phyloP scores from a whole-genome alignment of 805 yeast genomes.

The Grigorovia jiainica region DNA sequence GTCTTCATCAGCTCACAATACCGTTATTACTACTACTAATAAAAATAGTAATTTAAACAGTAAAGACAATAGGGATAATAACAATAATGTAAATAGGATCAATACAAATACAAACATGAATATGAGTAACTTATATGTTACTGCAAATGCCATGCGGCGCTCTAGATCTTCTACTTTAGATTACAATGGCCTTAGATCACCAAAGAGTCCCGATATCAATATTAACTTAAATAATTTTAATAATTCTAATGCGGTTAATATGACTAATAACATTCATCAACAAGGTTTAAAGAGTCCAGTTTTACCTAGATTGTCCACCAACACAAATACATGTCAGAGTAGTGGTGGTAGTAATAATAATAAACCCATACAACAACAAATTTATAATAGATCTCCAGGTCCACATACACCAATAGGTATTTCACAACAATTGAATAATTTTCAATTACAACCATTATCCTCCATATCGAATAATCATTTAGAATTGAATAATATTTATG shows the following conservation, averaged over 20 bases:
- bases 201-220: background rate
- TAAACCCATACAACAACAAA: background rate
- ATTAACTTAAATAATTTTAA: background rate
- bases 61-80: no score
- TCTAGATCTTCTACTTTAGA: background rate
- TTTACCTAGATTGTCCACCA: background rate
- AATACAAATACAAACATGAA: background rate
- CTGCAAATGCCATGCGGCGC: background rate
- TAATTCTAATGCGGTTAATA: background rate
- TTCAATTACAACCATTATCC: conserved; percentile 3
- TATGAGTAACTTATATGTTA: background rate
- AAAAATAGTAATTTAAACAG: no score
- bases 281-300: background rate
- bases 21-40: no score
- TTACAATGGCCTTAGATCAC: background rate
- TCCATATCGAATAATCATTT: background rate
- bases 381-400: background rate
- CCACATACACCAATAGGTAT: background rate
- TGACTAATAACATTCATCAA: no score
- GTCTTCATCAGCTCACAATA: no score
- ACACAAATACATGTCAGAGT: background rate
- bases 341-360: background rate
- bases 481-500: background rate
- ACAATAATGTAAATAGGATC: background rate
- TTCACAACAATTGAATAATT: background rate